Conservation (phyloP, 768 basidiomycete species). For the Macrolepiota fuliginosa region DNA sequence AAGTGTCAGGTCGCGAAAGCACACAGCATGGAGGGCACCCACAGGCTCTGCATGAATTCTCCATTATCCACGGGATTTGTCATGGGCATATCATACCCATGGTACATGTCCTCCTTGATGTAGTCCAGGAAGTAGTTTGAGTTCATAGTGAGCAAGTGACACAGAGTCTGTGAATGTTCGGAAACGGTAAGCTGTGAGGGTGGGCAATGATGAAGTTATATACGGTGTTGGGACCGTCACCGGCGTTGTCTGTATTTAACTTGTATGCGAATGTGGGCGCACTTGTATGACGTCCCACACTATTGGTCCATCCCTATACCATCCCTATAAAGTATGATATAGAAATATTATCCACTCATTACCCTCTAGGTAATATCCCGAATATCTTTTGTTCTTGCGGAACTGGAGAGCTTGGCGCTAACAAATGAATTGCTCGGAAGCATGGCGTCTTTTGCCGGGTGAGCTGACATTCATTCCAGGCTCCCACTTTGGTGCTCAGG, state of each 20-base stretch:
- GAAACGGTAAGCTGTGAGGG: background rate
- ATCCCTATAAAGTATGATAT: background rate
- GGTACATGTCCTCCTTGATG: background rate
- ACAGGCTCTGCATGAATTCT: background rate
- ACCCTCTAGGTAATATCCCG: background rate
- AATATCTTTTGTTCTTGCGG: background rate
- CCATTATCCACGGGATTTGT: background rate
- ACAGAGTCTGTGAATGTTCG: background rate
- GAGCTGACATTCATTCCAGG: background rate
- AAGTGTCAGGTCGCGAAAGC: background rate
- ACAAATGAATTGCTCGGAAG: background rate
- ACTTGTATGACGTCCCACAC: background rate
- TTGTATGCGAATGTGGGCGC: conserved; percentile 2
- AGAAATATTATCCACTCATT: background rate
- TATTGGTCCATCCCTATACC: background rate
- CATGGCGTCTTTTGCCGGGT: background rate
- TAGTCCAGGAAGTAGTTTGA: background rate
- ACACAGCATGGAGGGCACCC: background rate
- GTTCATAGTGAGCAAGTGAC: background rate
- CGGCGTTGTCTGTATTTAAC: background rate
- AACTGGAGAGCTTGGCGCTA: background rate
- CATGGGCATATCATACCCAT: background rate
- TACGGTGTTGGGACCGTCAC: background rate
- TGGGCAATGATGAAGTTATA: background rate
- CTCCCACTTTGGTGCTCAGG: background rate